These are phyloP conservation scores for Camillea tinctor DNA, from an alignment of 2,329 filamentous ascomycete genomes.

Conservation along the genomic window DNA sequence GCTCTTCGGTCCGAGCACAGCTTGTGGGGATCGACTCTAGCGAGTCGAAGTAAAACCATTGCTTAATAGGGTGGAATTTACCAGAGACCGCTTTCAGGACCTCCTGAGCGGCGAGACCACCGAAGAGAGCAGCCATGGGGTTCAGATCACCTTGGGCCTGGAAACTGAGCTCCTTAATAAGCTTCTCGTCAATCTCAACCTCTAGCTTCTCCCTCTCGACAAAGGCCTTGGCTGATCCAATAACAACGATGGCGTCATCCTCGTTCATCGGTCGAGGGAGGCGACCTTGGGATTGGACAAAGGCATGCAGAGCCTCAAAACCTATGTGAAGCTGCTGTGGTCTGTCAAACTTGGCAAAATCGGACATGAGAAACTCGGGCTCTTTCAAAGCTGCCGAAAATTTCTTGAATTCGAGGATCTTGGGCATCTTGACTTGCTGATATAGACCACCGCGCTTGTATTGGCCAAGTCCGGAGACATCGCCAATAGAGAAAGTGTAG, in stretches of 20 bases:
- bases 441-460: slow-evolving; percentile 89
- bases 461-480: slow-evolving; percentile 81
- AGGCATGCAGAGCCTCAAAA: slow-evolving; percentile 88
- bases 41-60: slow-evolving; percentile 97
- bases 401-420: slow-evolving; percentile 83
- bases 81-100: slow-evolving; percentile 95
- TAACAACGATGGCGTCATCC: slow-evolving; percentile 74
- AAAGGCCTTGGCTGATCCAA: slow-evolving; percentile 73
- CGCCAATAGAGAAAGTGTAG: slow-evolving; percentile 96
- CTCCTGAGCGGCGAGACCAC: slow-evolving; percentile 90
- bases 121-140: slow-evolving; percentile 93
- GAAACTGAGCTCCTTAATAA: slow-evolving; percentile 90
- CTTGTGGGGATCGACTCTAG: slow-evolving; percentile 88
- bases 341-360: slow-evolving; percentile 97
- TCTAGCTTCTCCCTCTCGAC: slow-evolving; percentile 73
- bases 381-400: slow-evolving; percentile 76
- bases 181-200: slow-evolving; percentile 84
- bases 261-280: slow-evolving; percentile 83
- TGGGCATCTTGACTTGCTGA: slow-evolving; percentile 98
- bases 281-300: slow-evolving; percentile 70
- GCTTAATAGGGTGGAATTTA: slow-evolving; percentile 93
- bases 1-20: slow-evolving; percentile 73
- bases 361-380: slow-evolving; percentile 86
- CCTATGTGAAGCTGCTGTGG: slow-evolving; percentile 89
- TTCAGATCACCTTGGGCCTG: slow-evolving; percentile 89